phyloP scores from a whole-genome alignment of 176 grass and related monocot genomes.

The Avena eriantha region DNA sequence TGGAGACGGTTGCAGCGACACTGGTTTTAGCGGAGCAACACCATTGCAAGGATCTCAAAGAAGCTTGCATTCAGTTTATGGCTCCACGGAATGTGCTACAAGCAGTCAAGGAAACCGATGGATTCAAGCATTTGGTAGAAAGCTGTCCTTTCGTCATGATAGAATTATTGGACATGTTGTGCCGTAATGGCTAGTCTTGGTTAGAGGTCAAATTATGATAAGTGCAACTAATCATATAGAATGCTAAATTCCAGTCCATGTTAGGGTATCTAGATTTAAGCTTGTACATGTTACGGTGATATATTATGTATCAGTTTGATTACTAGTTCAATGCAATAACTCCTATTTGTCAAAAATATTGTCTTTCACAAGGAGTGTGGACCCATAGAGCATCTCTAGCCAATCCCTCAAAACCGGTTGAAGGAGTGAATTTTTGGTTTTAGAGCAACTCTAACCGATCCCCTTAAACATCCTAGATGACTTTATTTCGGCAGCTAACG shows the following conservation, averaged over 20 bases:
- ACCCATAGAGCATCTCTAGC: too few relatives aligned
- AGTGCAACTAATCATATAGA: not conserved
- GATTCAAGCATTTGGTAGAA: conserved; percentile 30
- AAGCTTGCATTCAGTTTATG: not conserved
- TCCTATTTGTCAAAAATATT: too few relatives aligned
- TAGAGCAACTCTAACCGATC: too few relatives aligned
- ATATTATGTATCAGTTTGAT: too few relatives aligned
- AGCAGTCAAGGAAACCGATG: not conserved
- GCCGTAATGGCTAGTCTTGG: not conserved
- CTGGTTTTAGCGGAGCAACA: not conserved
- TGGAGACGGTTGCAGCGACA: not conserved
- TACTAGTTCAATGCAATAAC: too few relatives aligned
- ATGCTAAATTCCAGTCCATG: not conserved
- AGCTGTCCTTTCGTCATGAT: not conserved
- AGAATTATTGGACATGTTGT: not conserved
- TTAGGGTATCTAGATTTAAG: not conserved
- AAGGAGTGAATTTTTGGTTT: too few relatives aligned
- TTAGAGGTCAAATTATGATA: not conserved
- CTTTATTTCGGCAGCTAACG: too few relatives aligned
- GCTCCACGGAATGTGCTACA: not conserved
- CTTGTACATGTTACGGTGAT: not conserved
- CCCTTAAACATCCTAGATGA: too few relatives aligned
- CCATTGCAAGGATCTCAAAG: not conserved
- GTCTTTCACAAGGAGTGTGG: too few relatives aligned
- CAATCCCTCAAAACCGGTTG: too few relatives aligned